A percentile compares a stretch with the other conserved stretches of the same genome.
Conservation (phyloP, 257 asterid species). For the Salvia rosmarinus region DNA sequence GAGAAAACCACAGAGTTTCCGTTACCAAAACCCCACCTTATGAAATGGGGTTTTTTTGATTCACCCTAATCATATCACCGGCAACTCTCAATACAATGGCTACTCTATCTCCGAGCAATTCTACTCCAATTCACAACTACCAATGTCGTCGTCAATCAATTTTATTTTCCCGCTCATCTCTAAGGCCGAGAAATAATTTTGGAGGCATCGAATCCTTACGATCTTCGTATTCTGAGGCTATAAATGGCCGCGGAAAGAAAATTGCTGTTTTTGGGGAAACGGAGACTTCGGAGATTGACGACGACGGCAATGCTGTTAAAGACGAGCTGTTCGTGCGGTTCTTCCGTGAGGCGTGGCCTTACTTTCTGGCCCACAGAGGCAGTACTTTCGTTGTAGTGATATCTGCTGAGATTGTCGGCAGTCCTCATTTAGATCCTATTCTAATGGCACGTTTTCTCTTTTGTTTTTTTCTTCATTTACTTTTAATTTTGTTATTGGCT, state of each 20-base stretch:
- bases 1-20: neutral
- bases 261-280: slow-evolving; percentile 48
- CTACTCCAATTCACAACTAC: slow-evolving; percentile 36
- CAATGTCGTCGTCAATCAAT: neutral
- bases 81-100: slow-evolving; percentile 45
- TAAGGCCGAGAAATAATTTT: slow-evolving; percentile 25
- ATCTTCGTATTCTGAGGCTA: slow-evolving; percentile 4
- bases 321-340: slow-evolving; percentile 70
- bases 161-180: slow-evolving; percentile 18
- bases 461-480: neutral
- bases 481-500: neutral
- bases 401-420: slow-evolving; percentile 71
- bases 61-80: neutral
- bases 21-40: slow-evolving; percentile 17
- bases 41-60: neutral
- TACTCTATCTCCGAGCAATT: slow-evolving; percentile 33
- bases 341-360: slow-evolving; percentile 86
- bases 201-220: slow-evolving; percentile 24
- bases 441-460: slow-evolving; percentile 58
- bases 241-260: slow-evolving; percentile 31
- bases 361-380: slow-evolving; percentile 77
- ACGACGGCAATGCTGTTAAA: slow-evolving; percentile 38
- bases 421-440: slow-evolving; percentile 65
- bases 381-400: slow-evolving; percentile 73
- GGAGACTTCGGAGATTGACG: slow-evolving; percentile 39